Percentiles rank a stretch among this genome's conserved stretches.
Conservation (phyloP, 2,329 filamentous ascomycete species). For the Epichloe coenophiala region DNA sequence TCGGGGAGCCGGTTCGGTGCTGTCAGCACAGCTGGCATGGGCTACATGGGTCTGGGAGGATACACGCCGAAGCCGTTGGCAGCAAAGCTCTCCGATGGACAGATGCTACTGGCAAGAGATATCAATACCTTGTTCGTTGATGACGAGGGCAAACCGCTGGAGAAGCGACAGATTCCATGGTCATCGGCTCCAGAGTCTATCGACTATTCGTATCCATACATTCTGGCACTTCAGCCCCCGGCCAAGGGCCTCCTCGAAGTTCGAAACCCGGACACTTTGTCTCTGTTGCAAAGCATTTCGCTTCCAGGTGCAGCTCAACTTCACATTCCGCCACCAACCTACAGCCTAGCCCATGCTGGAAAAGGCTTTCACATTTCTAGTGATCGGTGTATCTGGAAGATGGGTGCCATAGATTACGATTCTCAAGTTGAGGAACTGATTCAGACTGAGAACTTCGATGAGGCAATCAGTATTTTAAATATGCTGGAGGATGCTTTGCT, state of each 20-base stretch:
- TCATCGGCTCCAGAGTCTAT: constrained; percentile 74
- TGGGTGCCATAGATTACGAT: constrained; percentile 87
- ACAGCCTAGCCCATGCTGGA: constrained; percentile 87
- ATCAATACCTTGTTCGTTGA: constrained; percentile 92
- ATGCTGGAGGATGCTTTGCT: constrained; percentile 91
- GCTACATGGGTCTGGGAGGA: constrained; percentile 87
- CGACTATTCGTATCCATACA: constrained; percentile 93
- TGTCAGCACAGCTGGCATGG: constrained; percentile 76
- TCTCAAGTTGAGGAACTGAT: constrained; percentile 76
- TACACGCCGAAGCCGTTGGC: constrained; percentile 86
- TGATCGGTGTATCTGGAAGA: constrained; percentile 87
- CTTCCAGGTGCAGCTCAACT: constrained; percentile 72
- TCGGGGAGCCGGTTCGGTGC: constrained; percentile 69
- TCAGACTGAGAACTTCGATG: constrained; percentile 61
- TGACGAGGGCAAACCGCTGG: constrained; percentile 64
- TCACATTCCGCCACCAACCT: constrained; percentile 83
- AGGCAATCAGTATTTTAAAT: constrained; percentile 75
- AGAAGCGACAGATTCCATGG: constrained; percentile 89
- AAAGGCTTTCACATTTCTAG: constrained; percentile 93
- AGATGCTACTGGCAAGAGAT: constrained; percentile 92
- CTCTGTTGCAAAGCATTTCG: constrained; percentile 72
- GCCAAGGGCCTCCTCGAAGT: constrained; percentile 80
- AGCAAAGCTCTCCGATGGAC: constrained; percentile 65
- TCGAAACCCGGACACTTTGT: constrained; percentile 81
- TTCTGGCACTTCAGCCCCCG: constrained; percentile 72